Evolutionary conservation across 345 rosid species (phyloP).

Genomic region (Mangifera indica): DNA sequence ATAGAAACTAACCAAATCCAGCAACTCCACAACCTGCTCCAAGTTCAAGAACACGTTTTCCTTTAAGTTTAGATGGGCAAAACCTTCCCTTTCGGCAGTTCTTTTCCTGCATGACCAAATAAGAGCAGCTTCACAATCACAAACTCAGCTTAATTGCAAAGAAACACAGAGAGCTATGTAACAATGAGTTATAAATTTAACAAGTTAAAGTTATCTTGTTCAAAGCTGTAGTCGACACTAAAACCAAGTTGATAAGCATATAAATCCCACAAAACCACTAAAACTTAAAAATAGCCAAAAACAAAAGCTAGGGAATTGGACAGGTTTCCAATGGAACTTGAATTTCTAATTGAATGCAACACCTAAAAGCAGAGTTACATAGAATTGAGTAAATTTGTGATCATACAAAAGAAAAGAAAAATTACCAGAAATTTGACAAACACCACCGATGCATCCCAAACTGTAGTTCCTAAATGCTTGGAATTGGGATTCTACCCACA

Average conservation of each 20-base stretch:
- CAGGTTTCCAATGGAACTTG: too few relatives aligned
- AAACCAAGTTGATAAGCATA: too few relatives aligned
- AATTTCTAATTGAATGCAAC: too few relatives aligned
- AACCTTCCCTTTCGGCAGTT: conserved; percentile 87
- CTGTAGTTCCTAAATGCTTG: conserved; percentile 90
- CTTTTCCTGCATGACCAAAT: conserved; percentile 55
- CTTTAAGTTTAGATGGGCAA: conserved; percentile 76
- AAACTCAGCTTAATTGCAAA: neutral
- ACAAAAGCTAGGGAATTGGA: too few relatives aligned
- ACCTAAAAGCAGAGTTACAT: neutral
- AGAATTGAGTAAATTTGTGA: neutral
- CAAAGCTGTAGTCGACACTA: too few relatives aligned
- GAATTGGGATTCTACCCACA: conserved; percentile 88
- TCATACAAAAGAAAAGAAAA: neutral
- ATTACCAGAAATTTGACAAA: conserved; percentile 81
- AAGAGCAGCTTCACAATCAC: neutral
- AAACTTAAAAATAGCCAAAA: too few relatives aligned
- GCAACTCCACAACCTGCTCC: conserved; percentile 99
- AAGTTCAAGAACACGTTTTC: conserved; percentile 85
- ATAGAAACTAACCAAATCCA: conserved; percentile 74
- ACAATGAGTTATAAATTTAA: neutral
- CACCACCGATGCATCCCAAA: conserved; percentile 97
- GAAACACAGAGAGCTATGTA: neutral
- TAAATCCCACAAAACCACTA: too few relatives aligned
- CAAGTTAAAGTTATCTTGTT: too few relatives aligned